Conservation (phyloP, 495 filamentous ascomycete genomes). For the Neurospora discreta region DNA sequence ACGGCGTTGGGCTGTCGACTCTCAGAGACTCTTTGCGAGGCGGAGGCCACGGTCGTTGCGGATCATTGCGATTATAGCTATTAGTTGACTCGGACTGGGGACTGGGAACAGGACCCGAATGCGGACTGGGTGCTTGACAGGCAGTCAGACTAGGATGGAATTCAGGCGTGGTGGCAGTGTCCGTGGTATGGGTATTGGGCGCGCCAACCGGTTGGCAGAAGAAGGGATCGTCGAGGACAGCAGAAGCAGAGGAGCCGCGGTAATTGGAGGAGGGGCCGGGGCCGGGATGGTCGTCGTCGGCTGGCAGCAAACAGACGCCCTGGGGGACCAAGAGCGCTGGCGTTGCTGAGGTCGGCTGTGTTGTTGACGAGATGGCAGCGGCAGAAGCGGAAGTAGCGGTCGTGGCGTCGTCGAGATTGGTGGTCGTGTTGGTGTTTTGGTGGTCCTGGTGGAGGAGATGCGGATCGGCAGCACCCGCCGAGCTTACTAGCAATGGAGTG, state of each 20-base stretch:
- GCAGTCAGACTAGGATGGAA: neutral
- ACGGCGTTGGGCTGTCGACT: slow-evolving; percentile 20
- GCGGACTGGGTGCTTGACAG: neutral
- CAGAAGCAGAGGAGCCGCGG: slow-evolving; percentile 32
- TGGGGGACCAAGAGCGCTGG: slow-evolving; percentile 8
- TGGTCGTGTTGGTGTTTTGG: neutral
- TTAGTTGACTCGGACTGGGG: slow-evolving; percentile 4
- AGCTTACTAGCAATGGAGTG: neutral
- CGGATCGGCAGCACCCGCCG: neutral
- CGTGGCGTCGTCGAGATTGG: neutral
- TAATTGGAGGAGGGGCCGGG: slow-evolving; percentile 9
- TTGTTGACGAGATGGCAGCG: neutral
- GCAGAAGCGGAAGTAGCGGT: slow-evolving; percentile 1
- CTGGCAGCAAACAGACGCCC: slow-evolving; percentile 17
- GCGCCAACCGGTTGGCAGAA: slow-evolving; percentile 23
- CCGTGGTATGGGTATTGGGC: neutral
- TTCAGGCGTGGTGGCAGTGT: slow-evolving; percentile 1
- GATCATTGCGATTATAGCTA: slow-evolving; percentile 21
- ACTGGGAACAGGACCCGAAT: neutral
- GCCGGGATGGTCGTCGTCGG: slow-evolving; percentile 17
- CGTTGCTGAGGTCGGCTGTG: slow-evolving; percentile 4
- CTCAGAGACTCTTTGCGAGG: slow-evolving; percentile 31
- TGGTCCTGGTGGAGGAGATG: neutral
- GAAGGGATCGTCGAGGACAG: slow-evolving; percentile 36
- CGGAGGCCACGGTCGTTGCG: slow-evolving; percentile 25